phyloP scores from a whole-genome alignment of 2,329 filamentous ascomycete genomes.

The Thielaviopsis punctulata region DNA sequence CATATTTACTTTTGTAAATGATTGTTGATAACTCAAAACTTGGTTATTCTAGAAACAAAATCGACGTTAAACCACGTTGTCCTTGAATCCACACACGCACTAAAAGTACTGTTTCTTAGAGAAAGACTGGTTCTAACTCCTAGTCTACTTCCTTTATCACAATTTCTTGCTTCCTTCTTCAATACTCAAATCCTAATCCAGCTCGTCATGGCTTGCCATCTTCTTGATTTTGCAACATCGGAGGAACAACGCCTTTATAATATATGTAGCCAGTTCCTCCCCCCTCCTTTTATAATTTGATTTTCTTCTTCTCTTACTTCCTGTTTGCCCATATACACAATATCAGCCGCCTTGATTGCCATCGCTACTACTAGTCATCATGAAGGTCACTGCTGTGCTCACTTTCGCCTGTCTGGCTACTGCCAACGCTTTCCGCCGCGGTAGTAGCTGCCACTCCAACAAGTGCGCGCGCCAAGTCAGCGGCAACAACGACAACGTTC shows the following conservation, averaged over 20 bases:
- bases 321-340: not conserved
- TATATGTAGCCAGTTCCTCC: not conserved
- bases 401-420: slow-evolving; percentile 22
- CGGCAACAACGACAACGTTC: slow-evolving; percentile 23
- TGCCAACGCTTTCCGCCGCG: slow-evolving; percentile 21
- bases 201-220: not conserved
- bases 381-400: slow-evolving; percentile 25
- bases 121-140: not conserved
- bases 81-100: not conserved
- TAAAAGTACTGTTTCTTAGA: not conserved
- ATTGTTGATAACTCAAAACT: not conserved
- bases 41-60: not conserved
- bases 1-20: too few relatives aligned
- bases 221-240: not conserved
- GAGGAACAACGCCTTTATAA: not conserved
- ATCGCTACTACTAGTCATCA: slow-evolving; percentile 17
- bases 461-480: slow-evolving; percentile 31
- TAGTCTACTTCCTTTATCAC: not conserved
- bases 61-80: too few relatives aligned
- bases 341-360: not conserved
- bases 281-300: not conserved
- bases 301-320: not conserved
- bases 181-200: not conserved
- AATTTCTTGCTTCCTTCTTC: not conserved
- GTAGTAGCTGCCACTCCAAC: slow-evolving; percentile 22